These are phyloP conservation scores for Spinellus fusiger DNA, from an alignment of 192 early-diverging fungal genomes.

Conservation along the genomic window DNA sequence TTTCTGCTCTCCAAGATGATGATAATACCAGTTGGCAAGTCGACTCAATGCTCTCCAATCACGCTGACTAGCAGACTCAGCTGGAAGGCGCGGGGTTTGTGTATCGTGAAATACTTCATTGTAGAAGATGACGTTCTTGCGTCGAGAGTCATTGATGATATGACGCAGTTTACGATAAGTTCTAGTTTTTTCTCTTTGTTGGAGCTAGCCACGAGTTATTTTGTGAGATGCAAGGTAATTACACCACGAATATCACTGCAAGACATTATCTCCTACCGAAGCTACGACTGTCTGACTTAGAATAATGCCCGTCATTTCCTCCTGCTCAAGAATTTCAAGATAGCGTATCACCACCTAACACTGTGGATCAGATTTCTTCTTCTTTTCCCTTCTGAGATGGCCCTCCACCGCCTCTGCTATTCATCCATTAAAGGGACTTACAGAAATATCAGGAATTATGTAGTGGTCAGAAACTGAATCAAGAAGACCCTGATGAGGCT, in stretches of 20 bases:
- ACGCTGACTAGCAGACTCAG: conserved; percentile 34
- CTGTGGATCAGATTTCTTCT: no score
- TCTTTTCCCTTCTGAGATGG: no score
- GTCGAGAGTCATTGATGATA: conserved; percentile 47
- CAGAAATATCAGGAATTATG: conserved; percentile 49
- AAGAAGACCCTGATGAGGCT: conserved; percentile 34
- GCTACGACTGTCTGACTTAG: conserved; percentile 59
- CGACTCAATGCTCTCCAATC: conserved; percentile 52
- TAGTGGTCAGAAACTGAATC: conserved; percentile 32
- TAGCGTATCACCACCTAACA: conserved; percentile 46
- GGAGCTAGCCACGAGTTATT: no score
- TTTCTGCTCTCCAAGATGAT: conserved; percentile 36
- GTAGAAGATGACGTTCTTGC: conserved; percentile 58
- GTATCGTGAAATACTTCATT: conserved; percentile 61
- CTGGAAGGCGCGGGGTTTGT: conserved; percentile 18
- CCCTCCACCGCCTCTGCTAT: no score
- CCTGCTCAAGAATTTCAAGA: conserved; percentile 63
- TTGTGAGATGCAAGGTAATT: no score
- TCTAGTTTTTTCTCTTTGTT: conserved; percentile 53
- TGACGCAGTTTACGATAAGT: conserved; percentile 58
- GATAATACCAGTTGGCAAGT: conserved; percentile 52
- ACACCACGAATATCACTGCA: background rate
- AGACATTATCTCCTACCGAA: conserved; percentile 32
- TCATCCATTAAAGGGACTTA: conserved; percentile 3
- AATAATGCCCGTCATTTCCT: conserved; percentile 59